Conservation (phyloP, 257 asterid species). For the Capsicum baccatum region DNA sequence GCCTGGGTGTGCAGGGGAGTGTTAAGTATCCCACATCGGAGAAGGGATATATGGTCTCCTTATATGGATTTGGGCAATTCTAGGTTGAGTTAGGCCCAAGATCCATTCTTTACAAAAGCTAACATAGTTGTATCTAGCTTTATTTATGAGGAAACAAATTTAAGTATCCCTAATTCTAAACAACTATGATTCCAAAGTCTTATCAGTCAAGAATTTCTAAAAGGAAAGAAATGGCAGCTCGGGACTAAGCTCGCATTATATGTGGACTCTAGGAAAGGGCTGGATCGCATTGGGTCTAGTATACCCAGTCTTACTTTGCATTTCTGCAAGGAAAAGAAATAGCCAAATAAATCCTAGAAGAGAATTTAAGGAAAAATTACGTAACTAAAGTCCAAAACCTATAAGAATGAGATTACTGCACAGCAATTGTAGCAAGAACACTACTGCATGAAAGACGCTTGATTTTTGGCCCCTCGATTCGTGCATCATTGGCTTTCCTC, state of each 20-base stretch:
- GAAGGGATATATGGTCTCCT: no score
- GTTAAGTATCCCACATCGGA: no score
- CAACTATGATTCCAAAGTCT: neutral
- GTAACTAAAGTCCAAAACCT: neutral
- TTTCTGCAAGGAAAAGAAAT: neutral
- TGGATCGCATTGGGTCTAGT: neutral
- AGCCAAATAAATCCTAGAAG: neutral
- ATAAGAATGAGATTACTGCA: neutral
- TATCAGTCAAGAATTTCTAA: neutral
- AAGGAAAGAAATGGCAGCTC: neutral
- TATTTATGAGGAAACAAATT: neutral
- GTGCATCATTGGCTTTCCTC: constrained; percentile 21
- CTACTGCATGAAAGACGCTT: neutral
- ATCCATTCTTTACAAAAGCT: neutral
- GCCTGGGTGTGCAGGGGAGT: no score
- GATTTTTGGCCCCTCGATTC: neutral
- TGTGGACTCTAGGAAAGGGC: neutral
- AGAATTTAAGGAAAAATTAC: neutral
- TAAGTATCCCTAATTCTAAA: constrained; percentile 18
- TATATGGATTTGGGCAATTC: no score
- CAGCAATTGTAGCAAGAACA: neutral
- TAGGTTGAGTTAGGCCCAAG: no score
- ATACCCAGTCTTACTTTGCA: neutral
- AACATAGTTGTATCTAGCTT: neutral
- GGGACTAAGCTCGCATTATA: neutral